Percentiles rank a stretch among this genome's conserved stretches.
phyloP scores from a whole-genome alignment of 2,329 filamentous ascomycete genomes.

The Falciphora oryzae region DNA sequence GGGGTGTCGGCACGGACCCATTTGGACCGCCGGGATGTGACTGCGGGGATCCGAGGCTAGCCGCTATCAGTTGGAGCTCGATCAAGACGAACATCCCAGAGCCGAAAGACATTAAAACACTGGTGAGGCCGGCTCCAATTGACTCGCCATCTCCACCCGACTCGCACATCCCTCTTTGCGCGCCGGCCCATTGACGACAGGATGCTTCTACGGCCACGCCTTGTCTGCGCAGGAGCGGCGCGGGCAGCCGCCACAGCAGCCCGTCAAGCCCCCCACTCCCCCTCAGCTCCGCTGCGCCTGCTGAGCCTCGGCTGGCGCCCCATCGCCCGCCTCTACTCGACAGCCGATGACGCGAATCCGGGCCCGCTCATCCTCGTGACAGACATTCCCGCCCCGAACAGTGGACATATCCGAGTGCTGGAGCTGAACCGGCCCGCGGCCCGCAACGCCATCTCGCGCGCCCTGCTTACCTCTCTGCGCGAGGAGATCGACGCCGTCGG shows the following conservation, averaged over 20 bases:
- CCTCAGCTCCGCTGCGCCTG: neutral
- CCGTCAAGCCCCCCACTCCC: neutral
- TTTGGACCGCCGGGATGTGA: neutral
- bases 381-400: conserved; percentile 69
- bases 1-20: neutral
- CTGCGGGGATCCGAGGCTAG: neutral
- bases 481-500: conserved; percentile 69
- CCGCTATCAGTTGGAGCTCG: neutral
- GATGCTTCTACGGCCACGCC: neutral
- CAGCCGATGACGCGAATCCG: conserved; percentile 22
- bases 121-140: neutral
- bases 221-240: neutral
- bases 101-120: neutral
- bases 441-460: conserved; percentile 84
- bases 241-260: neutral
- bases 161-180: neutral
- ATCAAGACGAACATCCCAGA: neutral
- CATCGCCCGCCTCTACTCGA: conserved; percentile 18
- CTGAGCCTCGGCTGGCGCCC: neutral
- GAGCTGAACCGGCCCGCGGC: conserved; percentile 79
- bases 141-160: neutral
- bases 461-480: conserved; percentile 66
- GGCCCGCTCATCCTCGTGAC: conserved; percentile 61
- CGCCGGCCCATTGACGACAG: too few species aligned
- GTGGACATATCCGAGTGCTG: conserved; percentile 81